Evolutionary conservation across 2,329 filamentous ascomycete species (phyloP).

Genomic region (Nigrospora oryzae): DNA sequence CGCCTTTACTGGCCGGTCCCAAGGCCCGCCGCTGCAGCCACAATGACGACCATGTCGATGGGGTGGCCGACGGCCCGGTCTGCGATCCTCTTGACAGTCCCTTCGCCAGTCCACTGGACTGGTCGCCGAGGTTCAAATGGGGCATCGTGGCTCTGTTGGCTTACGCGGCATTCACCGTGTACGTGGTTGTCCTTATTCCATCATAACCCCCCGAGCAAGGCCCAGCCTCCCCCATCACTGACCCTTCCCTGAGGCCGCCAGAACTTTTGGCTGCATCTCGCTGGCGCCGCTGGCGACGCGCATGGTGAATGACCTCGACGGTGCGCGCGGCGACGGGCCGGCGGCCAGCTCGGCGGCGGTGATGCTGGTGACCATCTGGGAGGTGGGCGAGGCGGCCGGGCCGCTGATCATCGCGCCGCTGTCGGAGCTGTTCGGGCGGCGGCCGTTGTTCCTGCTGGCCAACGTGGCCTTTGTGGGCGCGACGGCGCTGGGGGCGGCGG

Average conservation of each 20-base stretch:
- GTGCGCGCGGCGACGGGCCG: not conserved
- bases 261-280: conserved; percentile 49
- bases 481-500: conserved; percentile 37
- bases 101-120: conserved; percentile 42
- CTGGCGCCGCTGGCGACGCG: conserved; percentile 43
- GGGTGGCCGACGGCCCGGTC: too few species aligned
- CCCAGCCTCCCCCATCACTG: not conserved
- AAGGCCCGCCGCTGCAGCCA: not conserved
- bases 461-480: conserved; percentile 41
- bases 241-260: conserved; percentile 12
- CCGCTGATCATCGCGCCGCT: conserved; percentile 53
- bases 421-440: conserved; percentile 50
- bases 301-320: conserved; percentile 40
- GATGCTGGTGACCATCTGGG: conserved; percentile 62
- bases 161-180: conserved; percentile 49
- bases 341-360: conserved; percentile 37
- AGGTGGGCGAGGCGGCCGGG: conserved; percentile 57
- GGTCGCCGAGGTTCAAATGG: conserved; percentile 44
- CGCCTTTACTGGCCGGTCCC: not conserved
- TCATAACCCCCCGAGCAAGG: not conserved
- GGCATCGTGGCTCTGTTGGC: conserved; percentile 40
- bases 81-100: conserved; percentile 25
- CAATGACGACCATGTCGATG: conserved; percentile 17
- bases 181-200: conserved; percentile 5
- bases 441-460: conserved; percentile 42